Base-by-base conservation (phyloP, 495 filamentous ascomycete genomes). In the Talaromyces stipitatus region DNA sequence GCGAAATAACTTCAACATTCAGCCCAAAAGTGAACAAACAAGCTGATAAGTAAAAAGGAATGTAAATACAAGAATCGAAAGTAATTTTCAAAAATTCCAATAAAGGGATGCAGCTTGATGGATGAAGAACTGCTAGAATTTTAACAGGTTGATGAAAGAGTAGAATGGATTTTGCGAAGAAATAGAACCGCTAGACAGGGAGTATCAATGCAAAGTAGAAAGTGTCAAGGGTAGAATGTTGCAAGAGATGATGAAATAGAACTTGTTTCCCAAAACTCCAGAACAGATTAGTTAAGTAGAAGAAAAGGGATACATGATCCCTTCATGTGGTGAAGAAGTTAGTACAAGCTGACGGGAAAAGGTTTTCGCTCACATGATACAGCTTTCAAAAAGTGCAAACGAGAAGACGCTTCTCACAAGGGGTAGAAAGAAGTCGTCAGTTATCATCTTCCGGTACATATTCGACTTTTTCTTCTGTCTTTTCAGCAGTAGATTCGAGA, bases 191-290 rank as follows among this genome's bases (percentile, higher is more conserved):
- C 50, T 52, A 27, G 7, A 52, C 50, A 52, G 50, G n/a, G 36
- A 52, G 50, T 52, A 52, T 30, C 24, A 27, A 52, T 52, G 50
- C 50, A 52, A 52, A 52, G 18, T 41, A n/a, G 36, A 33, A 30
- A n/a, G 14, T 27, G 24, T 50, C 46, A 9, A 41, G n/a, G n/a
- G n/a, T 41, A 16, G 18, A 41, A 18, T 4, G 8, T 41, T 41
- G n/a, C 36, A 8, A 41, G n/a, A 50, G 8, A 30, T 52, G 32
- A 27, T 30, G 50, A n/a, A 30, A 30, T 32, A 52, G 18, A 52
- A 27, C 28, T 52, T 41, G n/a, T 18, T 41, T 41, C 5, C 36
- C 50, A 32, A 33, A 52, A 33, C 50, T 30, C 50, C 50, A 27
- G 18, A 41, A 41, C 36, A 30, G 14, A 51, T 29, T 14, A 6